These are phyloP conservation scores for Parathielavia hyrcaniae DNA, from an alignment of 495 filamentous ascomycete species.

Conservation along the genomic window DNA sequence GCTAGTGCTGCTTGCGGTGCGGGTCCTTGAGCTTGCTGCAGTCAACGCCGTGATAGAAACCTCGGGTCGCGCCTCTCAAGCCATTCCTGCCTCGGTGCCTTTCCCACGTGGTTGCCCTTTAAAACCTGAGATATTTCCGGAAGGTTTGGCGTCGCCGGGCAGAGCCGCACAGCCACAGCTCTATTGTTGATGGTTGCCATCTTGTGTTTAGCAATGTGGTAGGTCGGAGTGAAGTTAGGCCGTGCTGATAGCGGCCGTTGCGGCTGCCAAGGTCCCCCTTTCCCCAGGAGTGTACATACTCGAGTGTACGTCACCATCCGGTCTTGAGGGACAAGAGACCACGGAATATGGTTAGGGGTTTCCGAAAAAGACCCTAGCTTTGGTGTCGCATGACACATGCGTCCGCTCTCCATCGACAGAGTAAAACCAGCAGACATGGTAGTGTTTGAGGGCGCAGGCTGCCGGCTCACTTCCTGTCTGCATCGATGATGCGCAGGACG, in stretches of 20 bases:
- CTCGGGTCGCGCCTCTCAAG: not conserved
- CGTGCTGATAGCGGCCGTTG: slow-evolving; percentile 18
- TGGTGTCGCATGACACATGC: not conserved
- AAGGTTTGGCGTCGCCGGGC: not conserved
- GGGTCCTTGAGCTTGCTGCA: too few species aligned
- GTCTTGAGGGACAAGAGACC: not conserved
- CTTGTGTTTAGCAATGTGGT: not conserved
- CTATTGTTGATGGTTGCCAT: not conserved
- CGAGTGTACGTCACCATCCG: too few species aligned
- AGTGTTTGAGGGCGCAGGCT: not conserved
- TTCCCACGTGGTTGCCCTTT: not conserved
- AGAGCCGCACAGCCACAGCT: slow-evolving; percentile 16
- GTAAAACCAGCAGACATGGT: not conserved
- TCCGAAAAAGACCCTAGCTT: not conserved
- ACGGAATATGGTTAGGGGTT: too few species aligned
- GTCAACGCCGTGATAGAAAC: not conserved
- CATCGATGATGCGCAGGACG: slow-evolving; percentile 69
- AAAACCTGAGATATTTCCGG: not conserved
- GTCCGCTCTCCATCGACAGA: not conserved
- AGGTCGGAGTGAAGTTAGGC: slow-evolving; percentile 17
- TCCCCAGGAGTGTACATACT: not conserved
- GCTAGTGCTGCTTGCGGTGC: too few species aligned
- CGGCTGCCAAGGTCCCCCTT: not conserved
- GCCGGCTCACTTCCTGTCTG: slow-evolving; percentile 36
- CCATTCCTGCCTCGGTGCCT: not conserved